Percentiles rank a stretch among this genome's conserved stretches.
phyloP scores from a whole-genome alignment of 2,329 filamentous ascomycete species.

The Fusarium falciforme region DNA sequence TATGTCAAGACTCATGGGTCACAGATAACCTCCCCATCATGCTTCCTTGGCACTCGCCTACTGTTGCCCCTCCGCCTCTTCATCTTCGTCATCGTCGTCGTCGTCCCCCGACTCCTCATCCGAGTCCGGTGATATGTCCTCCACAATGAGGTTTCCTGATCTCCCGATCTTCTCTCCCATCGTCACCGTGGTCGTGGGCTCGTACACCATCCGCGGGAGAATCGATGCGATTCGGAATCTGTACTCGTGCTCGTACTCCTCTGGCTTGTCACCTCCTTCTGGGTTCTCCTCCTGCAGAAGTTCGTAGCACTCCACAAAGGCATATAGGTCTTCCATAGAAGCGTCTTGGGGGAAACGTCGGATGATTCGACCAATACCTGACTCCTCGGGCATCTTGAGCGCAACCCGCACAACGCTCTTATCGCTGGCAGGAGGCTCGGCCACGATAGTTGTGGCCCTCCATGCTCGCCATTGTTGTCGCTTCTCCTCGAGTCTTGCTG shows the following conservation, averaged over 20 bases:
- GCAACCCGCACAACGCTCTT: constrained; percentile 80
- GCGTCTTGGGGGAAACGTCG: constrained; percentile 78
- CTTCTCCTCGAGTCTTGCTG: constrained; percentile 59
- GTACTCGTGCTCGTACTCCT: constrained; percentile 83
- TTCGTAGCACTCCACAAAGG: constrained; percentile 93
- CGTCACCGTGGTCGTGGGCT: constrained; percentile 72
- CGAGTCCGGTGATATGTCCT: constrained; percentile 61
- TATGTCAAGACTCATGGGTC: constrained; percentile 21
- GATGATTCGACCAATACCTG: constrained; percentile 78
- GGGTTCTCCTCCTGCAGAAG: constrained; percentile 60
- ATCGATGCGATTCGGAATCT: constrained; percentile 86
- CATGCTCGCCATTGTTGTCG: constrained; percentile 81
- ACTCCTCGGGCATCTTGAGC: constrained; percentile 69
- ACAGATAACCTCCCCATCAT: constrained; percentile 6
- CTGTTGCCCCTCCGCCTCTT: constrained; percentile 34
- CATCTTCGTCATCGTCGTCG: constrained; percentile 39
- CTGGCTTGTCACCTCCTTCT: constrained; percentile 59
- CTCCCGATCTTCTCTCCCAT: constrained; percentile 80
- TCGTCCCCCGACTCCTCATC: constrained; percentile 50
- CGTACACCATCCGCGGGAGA: constrained; percentile 85
- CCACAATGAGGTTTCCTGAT: constrained; percentile 90
- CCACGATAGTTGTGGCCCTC: constrained; percentile 74
- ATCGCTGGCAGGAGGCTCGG: constrained; percentile 72
- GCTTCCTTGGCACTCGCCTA: constrained; percentile 22
- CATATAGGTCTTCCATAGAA: constrained; percentile 88